Percentiles rank a stretch among this genome's conserved stretches.
phyloP scores from a whole-genome alignment of 2,329 filamentous ascomycete genomes.

The Botrytis elliptica region DNA sequence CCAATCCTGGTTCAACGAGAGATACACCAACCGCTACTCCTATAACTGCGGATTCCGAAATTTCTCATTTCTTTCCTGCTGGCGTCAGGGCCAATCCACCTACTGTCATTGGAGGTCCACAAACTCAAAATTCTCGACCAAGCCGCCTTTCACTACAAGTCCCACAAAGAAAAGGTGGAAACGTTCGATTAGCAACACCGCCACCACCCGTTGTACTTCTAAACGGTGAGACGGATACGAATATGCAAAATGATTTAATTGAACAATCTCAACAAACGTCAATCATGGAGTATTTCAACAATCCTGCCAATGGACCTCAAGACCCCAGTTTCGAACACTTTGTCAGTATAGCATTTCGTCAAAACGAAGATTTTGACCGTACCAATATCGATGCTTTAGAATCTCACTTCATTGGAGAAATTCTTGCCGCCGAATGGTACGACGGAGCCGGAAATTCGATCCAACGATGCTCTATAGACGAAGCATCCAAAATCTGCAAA shows the following conservation, averaged over 20 bases:
- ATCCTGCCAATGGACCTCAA: conserved; percentile 24
- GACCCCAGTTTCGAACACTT: conserved; percentile 31
- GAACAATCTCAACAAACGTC: conserved; percentile 29
- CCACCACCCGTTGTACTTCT: conserved; percentile 47
- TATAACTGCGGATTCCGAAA: conserved; percentile 45
- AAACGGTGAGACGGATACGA: conserved; percentile 43
- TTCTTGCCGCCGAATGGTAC: conserved; percentile 53
- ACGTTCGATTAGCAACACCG: conserved; percentile 61
- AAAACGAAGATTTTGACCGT: conserved; percentile 38
- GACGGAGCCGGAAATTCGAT: conserved; percentile 48
- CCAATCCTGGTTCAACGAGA: conserved; percentile 51
- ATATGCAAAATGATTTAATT: conserved; percentile 38
- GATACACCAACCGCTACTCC: conserved; percentile 45
- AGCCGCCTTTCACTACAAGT: conserved; percentile 61
- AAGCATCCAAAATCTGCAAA: conserved; percentile 54
- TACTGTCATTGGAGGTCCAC: conserved; percentile 25
- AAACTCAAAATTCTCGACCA: conserved; percentile 41
- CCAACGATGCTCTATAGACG: conserved; percentile 49
- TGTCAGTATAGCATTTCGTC: conserved; percentile 36
- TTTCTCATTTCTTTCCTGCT: conserved; percentile 38
- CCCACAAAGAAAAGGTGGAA: conserved; percentile 58
- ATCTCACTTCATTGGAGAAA: conserved; percentile 51
- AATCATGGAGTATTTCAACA: conserved; percentile 36
- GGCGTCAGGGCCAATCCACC: conserved; percentile 24
- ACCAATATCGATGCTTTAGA: conserved; percentile 60